Conservation (phyloP, 2,329 filamentous ascomycete species). For the Calonectria henricotiae region DNA sequence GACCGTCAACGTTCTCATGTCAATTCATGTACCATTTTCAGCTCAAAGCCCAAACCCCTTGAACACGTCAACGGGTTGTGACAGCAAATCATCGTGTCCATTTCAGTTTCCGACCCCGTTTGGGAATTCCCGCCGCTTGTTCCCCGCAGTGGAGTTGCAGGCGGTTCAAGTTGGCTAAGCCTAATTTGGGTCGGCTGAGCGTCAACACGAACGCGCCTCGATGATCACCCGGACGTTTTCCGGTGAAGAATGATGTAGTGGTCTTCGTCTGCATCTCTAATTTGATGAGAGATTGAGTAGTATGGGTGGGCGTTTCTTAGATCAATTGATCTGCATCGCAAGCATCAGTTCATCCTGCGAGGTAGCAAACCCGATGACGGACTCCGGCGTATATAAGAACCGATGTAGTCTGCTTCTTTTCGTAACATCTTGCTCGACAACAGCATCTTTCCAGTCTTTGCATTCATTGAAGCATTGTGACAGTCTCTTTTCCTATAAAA, state of each 20-base stretch:
- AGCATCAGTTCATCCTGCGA: background rate
- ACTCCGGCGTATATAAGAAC: background rate
- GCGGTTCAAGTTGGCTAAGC: background rate
- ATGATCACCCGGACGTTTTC: conserved; percentile 12
- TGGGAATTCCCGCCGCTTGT: background rate
- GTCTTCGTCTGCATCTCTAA: conserved; percentile 8
- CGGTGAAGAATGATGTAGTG: background rate
- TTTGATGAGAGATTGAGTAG: conserved; percentile 13
- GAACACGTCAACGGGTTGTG: conserved; percentile 1
- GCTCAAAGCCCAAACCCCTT: background rate
- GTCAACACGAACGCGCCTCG: conserved; percentile 1
- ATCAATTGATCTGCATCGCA: conserved; percentile 9
- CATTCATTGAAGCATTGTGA: too few species aligned
- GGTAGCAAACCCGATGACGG: background rate
- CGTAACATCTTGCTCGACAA: background rate
- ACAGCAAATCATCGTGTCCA: background rate
- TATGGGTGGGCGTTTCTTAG: background rate
- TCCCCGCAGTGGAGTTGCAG: conserved; percentile 6
- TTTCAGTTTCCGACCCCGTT: background rate
- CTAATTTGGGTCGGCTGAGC: conserved; percentile 16
- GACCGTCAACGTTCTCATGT: background rate
- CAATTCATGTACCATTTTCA: background rate
- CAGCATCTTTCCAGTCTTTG: background rate
- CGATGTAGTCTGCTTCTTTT: background rate
- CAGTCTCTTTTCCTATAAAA: background rate